Conservation (phyloP, 345 rosid species). For the Eucalyptus virginea region DNA sequence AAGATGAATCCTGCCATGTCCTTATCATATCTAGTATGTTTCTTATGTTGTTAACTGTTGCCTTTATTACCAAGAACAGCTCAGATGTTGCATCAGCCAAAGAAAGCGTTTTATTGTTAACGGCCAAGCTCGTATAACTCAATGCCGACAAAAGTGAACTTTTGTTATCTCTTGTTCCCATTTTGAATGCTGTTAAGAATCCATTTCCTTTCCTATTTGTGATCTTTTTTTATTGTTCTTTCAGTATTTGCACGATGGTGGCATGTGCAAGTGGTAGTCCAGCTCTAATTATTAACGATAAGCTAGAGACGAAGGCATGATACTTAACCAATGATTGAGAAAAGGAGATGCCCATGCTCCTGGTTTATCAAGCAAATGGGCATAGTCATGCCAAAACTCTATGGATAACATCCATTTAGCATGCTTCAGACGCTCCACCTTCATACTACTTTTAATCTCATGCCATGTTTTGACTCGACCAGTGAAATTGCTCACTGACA, state of each 20-base stretch:
- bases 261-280: neutral
- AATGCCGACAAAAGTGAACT: neutral
- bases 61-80: neutral
- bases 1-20: neutral
- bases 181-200: neutral
- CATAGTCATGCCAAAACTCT: neutral
- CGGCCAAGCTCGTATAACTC: neutral
- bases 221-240: neutral
- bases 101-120: neutral
- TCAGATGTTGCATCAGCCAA: neutral
- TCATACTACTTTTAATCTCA: neutral
- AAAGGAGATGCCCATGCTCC: neutral
- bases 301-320: neutral
- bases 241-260: neutral
- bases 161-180: neutral
- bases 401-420: neutral
- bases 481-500: neutral
- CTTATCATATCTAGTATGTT: neutral
- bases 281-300: neutral
- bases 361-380: neutral
- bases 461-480: neutral
- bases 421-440: neutral
- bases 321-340: neutral
- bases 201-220: neutral
- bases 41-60: neutral